Evolutionary conservation across 2,329 filamentous ascomycete genomes (phyloP).

Genomic region (Elsinoe necatrix): DNA sequence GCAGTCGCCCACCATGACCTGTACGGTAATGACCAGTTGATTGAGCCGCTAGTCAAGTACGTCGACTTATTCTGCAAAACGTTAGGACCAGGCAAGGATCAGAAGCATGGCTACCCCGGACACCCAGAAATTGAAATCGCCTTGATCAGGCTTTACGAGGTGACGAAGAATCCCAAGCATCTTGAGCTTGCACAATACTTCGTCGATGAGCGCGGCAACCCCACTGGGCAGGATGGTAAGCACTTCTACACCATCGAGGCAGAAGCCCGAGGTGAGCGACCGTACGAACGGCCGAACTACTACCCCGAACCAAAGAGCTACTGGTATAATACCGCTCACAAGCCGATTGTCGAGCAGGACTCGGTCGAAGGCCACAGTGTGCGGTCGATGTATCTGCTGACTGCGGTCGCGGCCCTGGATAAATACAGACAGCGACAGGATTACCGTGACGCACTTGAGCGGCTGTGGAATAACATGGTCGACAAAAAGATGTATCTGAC

Average conservation of each 20-base stretch:
- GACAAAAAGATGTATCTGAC: conserved; percentile 55
- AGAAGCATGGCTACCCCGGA: conserved; percentile 52
- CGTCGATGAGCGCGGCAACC: conserved; percentile 50
- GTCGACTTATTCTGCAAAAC: conserved; percentile 43
- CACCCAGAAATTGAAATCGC: conserved; percentile 50
- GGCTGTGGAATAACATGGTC: conserved; percentile 54
- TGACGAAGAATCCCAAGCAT: conserved; percentile 33
- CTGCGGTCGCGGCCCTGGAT: conserved; percentile 49
- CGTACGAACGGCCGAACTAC: conserved; percentile 40
- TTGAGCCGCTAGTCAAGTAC: conserved; percentile 48
- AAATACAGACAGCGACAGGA: conserved; percentile 30
- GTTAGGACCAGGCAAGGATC: conserved; percentile 44
- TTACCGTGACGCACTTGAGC: conserved; percentile 33
- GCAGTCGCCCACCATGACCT: conserved; percentile 49
- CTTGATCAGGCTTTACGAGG: conserved; percentile 38
- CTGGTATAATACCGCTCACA: conserved; percentile 51
- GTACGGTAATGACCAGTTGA: conserved; percentile 44
- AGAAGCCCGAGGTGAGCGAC: conserved; percentile 42
- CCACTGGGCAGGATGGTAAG: conserved; percentile 39
- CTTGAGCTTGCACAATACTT: conserved; percentile 49
- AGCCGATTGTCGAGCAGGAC: conserved; percentile 46
- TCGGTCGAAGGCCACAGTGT: conserved; percentile 53
- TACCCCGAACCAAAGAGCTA: conserved; percentile 37
- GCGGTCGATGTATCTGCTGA: conserved; percentile 53
- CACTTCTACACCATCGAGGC: conserved; percentile 51